A percentile compares a stretch with the other conserved stretches of the same genome.
Evolutionary conservation across 1,284 basidiomycete species (phyloP).

Genomic region (Malassezia nana): DNA sequence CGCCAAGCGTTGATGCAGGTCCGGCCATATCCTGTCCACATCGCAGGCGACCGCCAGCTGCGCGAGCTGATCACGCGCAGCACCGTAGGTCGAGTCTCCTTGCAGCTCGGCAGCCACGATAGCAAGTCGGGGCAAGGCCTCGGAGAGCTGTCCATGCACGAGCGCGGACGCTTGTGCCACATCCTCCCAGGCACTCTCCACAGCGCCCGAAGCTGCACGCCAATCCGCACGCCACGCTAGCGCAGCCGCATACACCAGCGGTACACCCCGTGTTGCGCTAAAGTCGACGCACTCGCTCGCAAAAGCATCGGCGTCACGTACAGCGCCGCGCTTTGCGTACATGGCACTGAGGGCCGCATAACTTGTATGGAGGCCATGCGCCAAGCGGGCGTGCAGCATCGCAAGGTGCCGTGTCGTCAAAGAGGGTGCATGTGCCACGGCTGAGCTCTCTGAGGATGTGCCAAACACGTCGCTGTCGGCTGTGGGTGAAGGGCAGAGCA

Average conservation of each 20-base stretch:
- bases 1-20: neutral
- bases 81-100: neutral
- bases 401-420: neutral
- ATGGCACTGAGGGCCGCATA: constrained; percentile 25
- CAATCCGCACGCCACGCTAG: constrained; percentile 27
- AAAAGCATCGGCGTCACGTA: constrained; percentile 33
- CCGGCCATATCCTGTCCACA: neutral
- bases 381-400: constrained; percentile 6
- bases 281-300: constrained; percentile 34
- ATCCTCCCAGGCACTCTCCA: constrained; percentile 2
- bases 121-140: neutral
- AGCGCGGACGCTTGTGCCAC: neutral
- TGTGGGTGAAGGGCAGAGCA: neutral
- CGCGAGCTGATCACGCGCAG: neutral
- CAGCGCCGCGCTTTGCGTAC: constrained; percentile 34
- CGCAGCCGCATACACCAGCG: constrained; percentile 22
- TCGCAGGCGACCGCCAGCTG: neutral
- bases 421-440: no score
- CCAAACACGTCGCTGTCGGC: constrained; percentile 1
- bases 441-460: no score
- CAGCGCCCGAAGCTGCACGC: constrained; percentile 20
- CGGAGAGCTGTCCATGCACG: neutral
- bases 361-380: neutral
- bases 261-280: constrained; percentile 19
- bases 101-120: neutral